Evolutionary conservation across 345 rosid species (phyloP).

Genomic region (Corchorus olitorius): DNA sequence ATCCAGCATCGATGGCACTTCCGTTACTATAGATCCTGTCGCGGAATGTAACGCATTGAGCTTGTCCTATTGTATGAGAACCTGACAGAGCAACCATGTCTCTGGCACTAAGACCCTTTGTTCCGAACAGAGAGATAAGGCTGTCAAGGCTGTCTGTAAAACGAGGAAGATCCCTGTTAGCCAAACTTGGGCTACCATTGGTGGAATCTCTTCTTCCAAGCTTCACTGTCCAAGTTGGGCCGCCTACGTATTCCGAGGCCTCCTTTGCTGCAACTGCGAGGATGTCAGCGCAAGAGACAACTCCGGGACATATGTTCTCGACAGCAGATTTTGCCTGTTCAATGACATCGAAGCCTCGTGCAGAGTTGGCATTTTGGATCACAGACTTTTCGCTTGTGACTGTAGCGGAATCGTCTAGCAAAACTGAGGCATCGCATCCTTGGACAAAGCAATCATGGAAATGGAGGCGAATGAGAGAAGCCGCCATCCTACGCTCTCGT

Average conservation of each 20-base stretch:
- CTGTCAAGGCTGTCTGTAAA: conserved; percentile 37
- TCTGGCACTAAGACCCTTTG: conserved; percentile 48
- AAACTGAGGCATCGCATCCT: conserved; percentile 10
- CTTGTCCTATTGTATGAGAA: conserved; percentile 59
- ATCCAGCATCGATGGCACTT: conserved; percentile 45
- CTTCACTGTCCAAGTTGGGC: no score
- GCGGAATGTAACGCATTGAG: conserved; percentile 47
- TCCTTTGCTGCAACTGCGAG: no score
- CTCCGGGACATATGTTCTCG: no score
- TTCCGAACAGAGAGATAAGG: conserved; percentile 39
- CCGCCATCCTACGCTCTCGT: conserved; percentile 56
- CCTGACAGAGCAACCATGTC: conserved; percentile 63
- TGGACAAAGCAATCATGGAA: conserved; percentile 61
- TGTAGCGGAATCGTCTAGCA: not conserved
- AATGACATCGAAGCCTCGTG: conserved; percentile 31
- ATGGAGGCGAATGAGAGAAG: conserved; percentile 62
- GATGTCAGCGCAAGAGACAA: no score
- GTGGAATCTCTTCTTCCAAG: no score
- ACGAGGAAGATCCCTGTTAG: conserved; percentile 36
- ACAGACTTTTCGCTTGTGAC: conserved; percentile 34
- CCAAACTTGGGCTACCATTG: no score
- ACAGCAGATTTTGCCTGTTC: no score
- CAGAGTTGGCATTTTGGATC: conserved; percentile 9
- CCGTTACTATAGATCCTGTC: conserved; percentile 46
- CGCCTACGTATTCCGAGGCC: no score